phyloP scores from a whole-genome alignment of 2,329 filamentous ascomycete genomes.

The Penicillium hesseltinei region DNA sequence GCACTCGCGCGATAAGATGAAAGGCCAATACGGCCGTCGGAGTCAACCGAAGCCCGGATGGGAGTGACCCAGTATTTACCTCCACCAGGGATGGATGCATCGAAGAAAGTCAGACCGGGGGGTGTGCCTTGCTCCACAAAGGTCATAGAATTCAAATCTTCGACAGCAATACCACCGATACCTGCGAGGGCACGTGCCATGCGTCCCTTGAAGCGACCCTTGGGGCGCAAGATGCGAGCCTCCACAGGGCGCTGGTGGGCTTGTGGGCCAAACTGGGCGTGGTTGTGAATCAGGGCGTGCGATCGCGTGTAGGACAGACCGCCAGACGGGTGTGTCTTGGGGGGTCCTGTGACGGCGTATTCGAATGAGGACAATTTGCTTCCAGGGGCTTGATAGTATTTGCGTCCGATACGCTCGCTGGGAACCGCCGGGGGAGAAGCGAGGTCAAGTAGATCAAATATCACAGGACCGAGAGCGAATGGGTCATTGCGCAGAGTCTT shows the following conservation, averaged over 20 bases:
- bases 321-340: slow-evolving; percentile 64
- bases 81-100: slow-evolving; percentile 49
- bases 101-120: slow-evolving; percentile 44
- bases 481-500: slow-evolving; percentile 44
- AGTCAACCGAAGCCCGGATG: slow-evolving; percentile 46
- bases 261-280: slow-evolving; percentile 62
- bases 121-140: slow-evolving; percentile 37
- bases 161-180: slow-evolving; percentile 44
- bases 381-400: slow-evolving; percentile 37
- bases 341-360: slow-evolving; percentile 51
- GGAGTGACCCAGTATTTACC: slow-evolving; percentile 54
- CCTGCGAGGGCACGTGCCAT: slow-evolving; percentile 36
- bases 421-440: slow-evolving; percentile 46
- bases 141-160: slow-evolving; percentile 38
- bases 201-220: slow-evolving; percentile 35
- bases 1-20: slow-evolving; percentile 34
- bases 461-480: slow-evolving; percentile 51
- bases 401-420: slow-evolving; percentile 32
- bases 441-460: slow-evolving; percentile 58
- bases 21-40: slow-evolving; percentile 46
- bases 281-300: slow-evolving; percentile 56
- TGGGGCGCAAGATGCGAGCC: slow-evolving; percentile 57
- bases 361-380: slow-evolving; percentile 40
- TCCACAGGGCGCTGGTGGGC: slow-evolving; percentile 51
- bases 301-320: slow-evolving; percentile 62